Percentiles rank a stretch among this genome's conserved stretches.
phyloP scores from a whole-genome alignment of 495 filamentous ascomycete species.

The Penicillium taxi region DNA sequence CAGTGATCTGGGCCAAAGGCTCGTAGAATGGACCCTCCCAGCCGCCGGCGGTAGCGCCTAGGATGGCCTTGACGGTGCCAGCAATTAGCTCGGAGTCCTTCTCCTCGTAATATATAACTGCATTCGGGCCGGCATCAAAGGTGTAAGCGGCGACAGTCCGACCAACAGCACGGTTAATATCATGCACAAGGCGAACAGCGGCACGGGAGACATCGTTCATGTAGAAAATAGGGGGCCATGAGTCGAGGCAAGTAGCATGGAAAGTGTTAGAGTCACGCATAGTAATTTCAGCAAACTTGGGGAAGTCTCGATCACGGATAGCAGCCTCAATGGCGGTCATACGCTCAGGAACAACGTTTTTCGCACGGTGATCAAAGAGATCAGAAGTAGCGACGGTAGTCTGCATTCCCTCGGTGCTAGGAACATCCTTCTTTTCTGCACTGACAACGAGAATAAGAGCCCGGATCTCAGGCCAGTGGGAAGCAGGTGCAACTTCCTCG shows the following conservation, averaged over 20 bases:
- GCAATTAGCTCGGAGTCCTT: constrained; percentile 62
- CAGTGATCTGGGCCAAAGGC: constrained; percentile 38
- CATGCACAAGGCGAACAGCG: constrained; percentile 79
- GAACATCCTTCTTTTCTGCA: constrained; percentile 90
- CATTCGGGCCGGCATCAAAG: constrained; percentile 95
- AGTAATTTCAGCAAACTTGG: constrained; percentile 76
- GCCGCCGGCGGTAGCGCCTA: constrained; percentile 46
- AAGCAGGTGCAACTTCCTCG: constrained; percentile 72
- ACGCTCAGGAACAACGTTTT: constrained; percentile 65
- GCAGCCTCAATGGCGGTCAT: constrained; percentile 86
- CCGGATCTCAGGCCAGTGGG: constrained; percentile 92
- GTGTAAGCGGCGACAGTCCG: constrained; percentile 84
- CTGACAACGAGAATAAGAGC: constrained; percentile 84
- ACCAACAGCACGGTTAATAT: constrained; percentile 68
- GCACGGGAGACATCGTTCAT: constrained; percentile 86
- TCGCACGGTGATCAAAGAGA: constrained; percentile 67
- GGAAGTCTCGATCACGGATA: constrained; percentile 69
- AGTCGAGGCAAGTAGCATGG: constrained; percentile 91
- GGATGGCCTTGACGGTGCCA: constrained; percentile 54
- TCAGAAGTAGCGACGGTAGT: constrained; percentile 81
- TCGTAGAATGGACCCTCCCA: constrained; percentile 51
- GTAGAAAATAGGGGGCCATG: constrained; percentile 95
- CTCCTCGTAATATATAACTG: constrained; percentile 88
- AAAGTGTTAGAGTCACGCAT: constrained; percentile 96
- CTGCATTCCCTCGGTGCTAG: constrained; percentile 90